Percentiles rank a stretch among this genome's conserved stretches.
phyloP scores from a whole-genome alignment of 2,329 filamentous ascomycete genomes.

The Penicillium brevicompactum region DNA sequence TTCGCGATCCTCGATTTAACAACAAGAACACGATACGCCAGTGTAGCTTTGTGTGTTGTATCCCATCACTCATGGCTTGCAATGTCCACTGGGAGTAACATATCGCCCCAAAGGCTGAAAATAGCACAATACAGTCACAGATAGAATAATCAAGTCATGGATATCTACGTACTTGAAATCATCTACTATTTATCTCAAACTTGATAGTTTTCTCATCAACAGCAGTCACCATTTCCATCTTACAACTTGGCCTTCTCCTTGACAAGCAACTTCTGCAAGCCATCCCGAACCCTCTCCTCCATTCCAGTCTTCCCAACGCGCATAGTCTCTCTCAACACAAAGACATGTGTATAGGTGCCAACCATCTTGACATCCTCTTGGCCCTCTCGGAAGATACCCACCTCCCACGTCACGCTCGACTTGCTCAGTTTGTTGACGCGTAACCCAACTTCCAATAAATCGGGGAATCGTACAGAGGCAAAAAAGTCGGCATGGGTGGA shows the following conservation, averaged over 20 bases:
- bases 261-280: conserved; percentile 60
- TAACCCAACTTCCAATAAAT: conserved; percentile 76
- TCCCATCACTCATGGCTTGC: too few species aligned
- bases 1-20: too few species aligned
- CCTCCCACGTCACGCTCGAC: conserved; percentile 86
- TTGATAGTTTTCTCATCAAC: neutral
- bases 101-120: too few species aligned
- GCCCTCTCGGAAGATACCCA: conserved; percentile 79
- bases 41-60: too few species aligned
- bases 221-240: neutral
- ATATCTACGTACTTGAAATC: too few species aligned
- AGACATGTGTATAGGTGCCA: conserved; percentile 84
- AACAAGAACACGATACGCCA: too few species aligned
- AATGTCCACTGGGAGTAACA: too few species aligned
- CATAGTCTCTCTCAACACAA: conserved; percentile 73
- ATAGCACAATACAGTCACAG: too few species aligned
- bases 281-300: conserved; percentile 46
- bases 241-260: conserved; percentile 32
- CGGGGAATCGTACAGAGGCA: conserved; percentile 77
- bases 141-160: too few species aligned
- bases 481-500: conserved; percentile 87
- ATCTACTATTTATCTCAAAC: too few species aligned
- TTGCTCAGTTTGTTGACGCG: conserved; percentile 81
- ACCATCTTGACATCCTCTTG: conserved; percentile 77
- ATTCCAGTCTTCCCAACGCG: conserved; percentile 65